Percentiles rank a stretch among this genome's conserved stretches.
These are phyloP conservation scores for Farysia itapuensis DNA, from an alignment of 1,284 basidiomycete genomes.

Conservation along the genomic window DNA sequence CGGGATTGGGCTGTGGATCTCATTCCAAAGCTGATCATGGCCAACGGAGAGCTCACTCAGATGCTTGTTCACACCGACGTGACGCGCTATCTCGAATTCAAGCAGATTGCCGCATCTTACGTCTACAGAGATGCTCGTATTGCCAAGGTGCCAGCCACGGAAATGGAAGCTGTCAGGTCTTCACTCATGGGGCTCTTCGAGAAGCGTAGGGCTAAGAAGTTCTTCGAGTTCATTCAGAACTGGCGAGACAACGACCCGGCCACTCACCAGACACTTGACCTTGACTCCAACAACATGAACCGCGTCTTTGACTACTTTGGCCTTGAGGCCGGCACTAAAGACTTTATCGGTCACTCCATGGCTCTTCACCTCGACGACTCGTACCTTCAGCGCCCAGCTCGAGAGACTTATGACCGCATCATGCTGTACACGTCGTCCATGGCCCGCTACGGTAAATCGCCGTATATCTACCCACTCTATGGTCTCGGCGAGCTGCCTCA, in stretches of 20 bases:
- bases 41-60: conserved; percentile 94
- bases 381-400: conserved; percentile 88
- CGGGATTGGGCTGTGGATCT: conserved; percentile 59
- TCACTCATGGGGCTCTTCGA: conserved; percentile 98
- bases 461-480: conserved; percentile 99
- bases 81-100: conserved; percentile 98
- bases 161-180: conserved; percentile 93
- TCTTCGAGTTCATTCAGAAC: conserved; percentile 94
- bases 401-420: conserved; percentile 89
- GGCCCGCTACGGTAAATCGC: conserved; percentile 98
- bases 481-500: conserved; percentile 98
- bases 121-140: conserved; percentile 96
- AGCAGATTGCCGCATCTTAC: conserved; percentile 97
- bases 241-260: conserved; percentile 93
- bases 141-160: conserved; percentile 95
- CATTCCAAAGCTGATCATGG: conserved; percentile 72
- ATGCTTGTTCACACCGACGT: conserved; percentile 99
- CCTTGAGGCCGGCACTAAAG: conserved; percentile 93
- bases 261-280: conserved; percentile 75
- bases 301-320: conserved; percentile 91
- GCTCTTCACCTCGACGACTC: conserved; percentile 96
- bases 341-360: conserved; percentile 99
- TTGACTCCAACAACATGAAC: conserved; percentile 55
- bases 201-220: conserved; percentile 96
- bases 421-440: conserved; percentile 97